phyloP scores from a whole-genome alignment of 2,329 filamentous ascomycete genomes.

The Cordyceps fumosorosea region DNA sequence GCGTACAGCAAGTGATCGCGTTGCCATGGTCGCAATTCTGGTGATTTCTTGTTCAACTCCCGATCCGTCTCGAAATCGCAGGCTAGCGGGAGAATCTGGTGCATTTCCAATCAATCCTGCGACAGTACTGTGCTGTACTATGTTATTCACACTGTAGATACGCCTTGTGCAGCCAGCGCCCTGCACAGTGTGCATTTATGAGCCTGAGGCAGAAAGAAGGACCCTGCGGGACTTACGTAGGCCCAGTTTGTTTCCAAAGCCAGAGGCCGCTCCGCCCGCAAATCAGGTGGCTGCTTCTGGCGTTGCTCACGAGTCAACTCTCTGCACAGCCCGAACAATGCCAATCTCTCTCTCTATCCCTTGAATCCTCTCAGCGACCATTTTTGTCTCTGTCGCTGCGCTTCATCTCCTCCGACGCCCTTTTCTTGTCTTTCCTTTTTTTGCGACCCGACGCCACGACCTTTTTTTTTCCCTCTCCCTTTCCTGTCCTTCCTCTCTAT shows the following conservation, averaged over 20 bases:
- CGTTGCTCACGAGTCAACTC: slow-evolving; percentile 8
- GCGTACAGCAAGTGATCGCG: slow-evolving; percentile 9
- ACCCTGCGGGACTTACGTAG: slow-evolving; percentile 1
- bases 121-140: not conserved
- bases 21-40: slow-evolving; percentile 3
- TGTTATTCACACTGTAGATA: not conserved
- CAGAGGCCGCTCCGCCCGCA: not conserved
- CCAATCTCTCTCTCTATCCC: slow-evolving; percentile 3
- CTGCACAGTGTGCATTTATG: not conserved
- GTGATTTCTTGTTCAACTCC: not conserved
- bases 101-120: slow-evolving; percentile 5
- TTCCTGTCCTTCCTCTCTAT: not conserved
- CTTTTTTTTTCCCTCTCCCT: not conserved
- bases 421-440: slow-evolving; percentile 10
- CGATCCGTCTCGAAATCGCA: not conserved
- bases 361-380: slow-evolving; percentile 13
- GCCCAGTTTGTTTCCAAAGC: not conserved
- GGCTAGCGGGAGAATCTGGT: not conserved
- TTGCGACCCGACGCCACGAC: not conserved
- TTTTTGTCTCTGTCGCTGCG: slow-evolving; percentile 12
- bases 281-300: slow-evolving; percentile 8
- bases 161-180: accelerated
- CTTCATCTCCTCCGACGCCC: slow-evolving; percentile 15
- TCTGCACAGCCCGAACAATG: slow-evolving; percentile 6
- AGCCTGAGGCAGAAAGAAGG: slow-evolving; percentile 11